phyloP scores from a whole-genome alignment of 345 rosid species.

The Ricinus communis region DNA sequence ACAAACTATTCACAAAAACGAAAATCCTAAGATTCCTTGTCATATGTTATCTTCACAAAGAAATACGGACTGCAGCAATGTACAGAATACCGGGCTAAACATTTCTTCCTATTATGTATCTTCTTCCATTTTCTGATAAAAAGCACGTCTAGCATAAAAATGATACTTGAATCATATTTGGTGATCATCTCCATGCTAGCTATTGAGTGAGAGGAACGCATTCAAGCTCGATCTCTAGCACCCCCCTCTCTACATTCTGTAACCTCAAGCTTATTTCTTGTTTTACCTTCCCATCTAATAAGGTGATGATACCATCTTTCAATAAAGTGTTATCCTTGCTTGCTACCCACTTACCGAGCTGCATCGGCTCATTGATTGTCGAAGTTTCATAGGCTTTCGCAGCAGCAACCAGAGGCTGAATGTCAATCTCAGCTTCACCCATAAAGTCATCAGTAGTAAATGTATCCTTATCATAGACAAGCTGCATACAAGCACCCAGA shows the following conservation, averaged over 20 bases:
- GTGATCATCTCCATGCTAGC: constrained; percentile 1
- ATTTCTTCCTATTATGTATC: neutral
- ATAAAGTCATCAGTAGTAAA: constrained; percentile 86
- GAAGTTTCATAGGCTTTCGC: constrained; percentile 75
- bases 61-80: neutral
- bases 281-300: constrained; percentile 73
- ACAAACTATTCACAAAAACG: constrained; percentile 9
- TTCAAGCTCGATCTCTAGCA: constrained; percentile 83
- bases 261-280: constrained; percentile 76
- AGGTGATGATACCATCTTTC: constrained; percentile 66
- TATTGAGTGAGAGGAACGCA: constrained; percentile 91
- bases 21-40: neutral
- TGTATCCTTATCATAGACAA: constrained; percentile 87
- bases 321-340: constrained; percentile 67
- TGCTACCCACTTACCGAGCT: constrained; percentile 76
- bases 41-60: neutral
- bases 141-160: neutral
- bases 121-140: neutral
- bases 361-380: constrained; percentile 51
- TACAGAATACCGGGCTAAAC: constrained; percentile 6
- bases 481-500: constrained; percentile 39
- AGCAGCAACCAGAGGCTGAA: constrained; percentile 79
- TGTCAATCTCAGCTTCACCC: constrained; percentile 99
- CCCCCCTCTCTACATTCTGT: constrained; percentile 88
- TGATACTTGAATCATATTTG: neutral